Evolutionary conservation across 192 early-diverging fungal genomes (phyloP).

Genomic region (Chytriomyces hyalinus): DNA sequence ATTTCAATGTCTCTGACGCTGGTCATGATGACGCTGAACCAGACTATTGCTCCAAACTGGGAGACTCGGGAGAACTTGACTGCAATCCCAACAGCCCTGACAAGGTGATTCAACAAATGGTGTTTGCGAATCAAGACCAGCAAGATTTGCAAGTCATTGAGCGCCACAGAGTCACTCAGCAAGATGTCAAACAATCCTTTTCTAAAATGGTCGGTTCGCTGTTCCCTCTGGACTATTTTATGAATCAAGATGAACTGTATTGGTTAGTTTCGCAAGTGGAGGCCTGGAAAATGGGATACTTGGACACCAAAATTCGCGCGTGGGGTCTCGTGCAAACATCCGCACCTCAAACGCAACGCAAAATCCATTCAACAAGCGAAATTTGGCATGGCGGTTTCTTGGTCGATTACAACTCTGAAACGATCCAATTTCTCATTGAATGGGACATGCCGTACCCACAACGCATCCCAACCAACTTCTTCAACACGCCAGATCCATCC

Average conservation of each 20-base stretch:
- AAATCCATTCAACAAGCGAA: not conserved
- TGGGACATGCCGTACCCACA: conserved; percentile 17
- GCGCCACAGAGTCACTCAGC: not conserved
- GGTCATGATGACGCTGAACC: not conserved
- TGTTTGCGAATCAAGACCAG: conserved; percentile 9
- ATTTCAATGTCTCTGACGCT: not conserved
- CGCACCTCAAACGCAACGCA: not conserved
- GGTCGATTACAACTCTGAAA: not conserved
- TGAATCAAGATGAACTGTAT: conserved; percentile 15
- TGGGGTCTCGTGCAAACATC: not conserved
- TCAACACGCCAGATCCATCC: conserved; percentile 6
- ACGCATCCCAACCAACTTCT: conserved; percentile 11
- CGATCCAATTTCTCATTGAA: conserved; percentile 8
- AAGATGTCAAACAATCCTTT: conserved; percentile 3
- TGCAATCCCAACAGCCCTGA: not conserved
- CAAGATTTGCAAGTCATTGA: conserved; percentile 5
- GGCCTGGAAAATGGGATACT: not conserved
- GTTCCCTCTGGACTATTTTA: conserved; percentile 27
- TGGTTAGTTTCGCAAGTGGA: not conserved
- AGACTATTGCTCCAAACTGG: no score
- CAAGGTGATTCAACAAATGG: conserved; percentile 18
- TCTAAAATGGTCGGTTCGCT: conserved; percentile 12
- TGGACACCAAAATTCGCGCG: not conserved
- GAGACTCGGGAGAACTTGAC: not conserved
- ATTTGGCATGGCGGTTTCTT: conserved; percentile 22